phyloP scores from a whole-genome alignment of 306 rosid genomes.

The Abrus pulchellus region DNA sequence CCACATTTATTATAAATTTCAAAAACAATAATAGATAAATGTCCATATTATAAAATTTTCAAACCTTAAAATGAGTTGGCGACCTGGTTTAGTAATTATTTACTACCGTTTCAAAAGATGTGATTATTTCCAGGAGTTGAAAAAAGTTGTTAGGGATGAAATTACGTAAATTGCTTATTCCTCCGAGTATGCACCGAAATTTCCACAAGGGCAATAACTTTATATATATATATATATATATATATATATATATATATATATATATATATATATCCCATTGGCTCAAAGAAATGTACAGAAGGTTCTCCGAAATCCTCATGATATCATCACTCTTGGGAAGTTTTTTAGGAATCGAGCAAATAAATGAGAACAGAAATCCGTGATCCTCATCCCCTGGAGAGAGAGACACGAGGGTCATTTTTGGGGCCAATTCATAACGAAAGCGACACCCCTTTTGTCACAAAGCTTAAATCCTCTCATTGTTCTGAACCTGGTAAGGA shows the following conservation, averaged over 20 bases:
- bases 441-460: slow-evolving; percentile 12
- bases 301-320: not conserved
- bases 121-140: not conserved
- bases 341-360: not conserved
- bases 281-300: not conserved
- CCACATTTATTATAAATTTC: too few relatives aligned
- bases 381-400: slow-evolving; percentile 12
- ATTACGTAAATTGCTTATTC: not conserved
- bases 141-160: not conserved
- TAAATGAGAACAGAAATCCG: slow-evolving; percentile 12
- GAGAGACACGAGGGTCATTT: not conserved
- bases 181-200: not conserved
- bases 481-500: not conserved
- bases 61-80: not conserved
- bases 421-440: slow-evolving; percentile 19
- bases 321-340: not conserved
- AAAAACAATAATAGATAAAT: not conserved
- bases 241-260: slow-evolving; percentile 9
- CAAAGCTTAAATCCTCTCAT: not conserved
- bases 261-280: not conserved
- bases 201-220: not conserved
- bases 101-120: not conserved
- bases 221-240: not conserved
- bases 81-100: not conserved
- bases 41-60: not conserved